Conservation (phyloP, 148 eudicot genomes). For the Mesembryanthemum crystallinum region DNA sequence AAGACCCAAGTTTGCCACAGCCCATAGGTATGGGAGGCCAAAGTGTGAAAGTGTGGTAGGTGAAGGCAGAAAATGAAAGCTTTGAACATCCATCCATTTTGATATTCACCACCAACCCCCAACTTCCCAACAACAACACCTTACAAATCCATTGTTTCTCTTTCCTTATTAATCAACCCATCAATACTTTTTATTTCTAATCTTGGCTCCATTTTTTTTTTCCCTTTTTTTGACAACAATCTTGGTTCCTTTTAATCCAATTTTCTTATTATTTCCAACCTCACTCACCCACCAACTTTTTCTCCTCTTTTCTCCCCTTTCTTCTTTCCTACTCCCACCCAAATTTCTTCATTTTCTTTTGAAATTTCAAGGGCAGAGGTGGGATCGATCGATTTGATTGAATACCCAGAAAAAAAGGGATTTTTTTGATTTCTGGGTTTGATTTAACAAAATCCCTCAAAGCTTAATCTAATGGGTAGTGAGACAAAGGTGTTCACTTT, state of each 20-base stretch:
- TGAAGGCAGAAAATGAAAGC: slow-evolving; percentile 3
- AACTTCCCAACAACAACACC: background rate
- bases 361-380: background rate
- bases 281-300: slow-evolving; percentile 18
- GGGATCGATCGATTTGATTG: background rate
- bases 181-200: background rate
- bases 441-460: background rate
- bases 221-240: too few relatives aligned
- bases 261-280: background rate
- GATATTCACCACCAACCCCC: slow-evolving; percentile 14
- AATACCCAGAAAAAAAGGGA: background rate
- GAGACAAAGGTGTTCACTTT: slow-evolving; percentile 57
- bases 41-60: slow-evolving; percentile 37
- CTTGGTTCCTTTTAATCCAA: too few relatives aligned
- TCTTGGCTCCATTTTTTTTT: too few relatives aligned
- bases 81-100: slow-evolving; percentile 1
- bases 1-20: background rate
- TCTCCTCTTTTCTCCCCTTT: background rate
- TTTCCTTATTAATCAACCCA: too few relatives aligned
- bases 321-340: background rate
- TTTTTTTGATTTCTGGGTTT: background rate
- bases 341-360: too few relatives aligned
- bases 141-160: background rate
- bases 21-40: background rate
- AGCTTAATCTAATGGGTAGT: slow-evolving; percentile 35